phyloP scores from a whole-genome alignment of 164 flowering plant species.

The Aristolochia fimbriata region DNA sequence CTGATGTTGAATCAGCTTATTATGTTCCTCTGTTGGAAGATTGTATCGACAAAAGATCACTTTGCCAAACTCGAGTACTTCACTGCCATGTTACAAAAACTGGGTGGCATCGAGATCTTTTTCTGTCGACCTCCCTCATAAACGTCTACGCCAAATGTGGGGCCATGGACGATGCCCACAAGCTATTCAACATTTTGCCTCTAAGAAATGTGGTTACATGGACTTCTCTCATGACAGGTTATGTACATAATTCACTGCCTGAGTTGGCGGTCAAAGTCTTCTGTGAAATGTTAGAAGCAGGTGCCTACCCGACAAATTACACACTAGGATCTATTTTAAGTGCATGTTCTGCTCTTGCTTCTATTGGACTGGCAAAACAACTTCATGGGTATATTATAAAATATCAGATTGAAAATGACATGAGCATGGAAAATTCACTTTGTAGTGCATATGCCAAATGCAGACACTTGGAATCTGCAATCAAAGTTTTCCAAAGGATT shows the following conservation, averaged over 20 bases:
- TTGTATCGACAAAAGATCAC: conserved; percentile 38
- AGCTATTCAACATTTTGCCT: conserved; percentile 48
- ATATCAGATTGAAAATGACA: conserved; percentile 39
- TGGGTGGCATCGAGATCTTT: conserved; percentile 40
- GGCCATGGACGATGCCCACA: conserved; percentile 42
- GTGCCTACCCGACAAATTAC: conserved; percentile 55
- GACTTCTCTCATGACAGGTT: conserved; percentile 75
- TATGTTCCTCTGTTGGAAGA: conserved; percentile 58
- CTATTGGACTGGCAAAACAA: conserved; percentile 42
- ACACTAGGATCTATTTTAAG: conserved; percentile 51
- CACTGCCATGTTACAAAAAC: conserved; percentile 64
- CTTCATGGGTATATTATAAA: conserved; percentile 59
- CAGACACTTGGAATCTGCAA: conserved; percentile 38
- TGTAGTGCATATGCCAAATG: conserved; percentile 61
- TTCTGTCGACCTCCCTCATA: conserved; percentile 42
- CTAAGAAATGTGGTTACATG: conserved; percentile 49
- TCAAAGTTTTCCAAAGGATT: conserved; percentile 45
- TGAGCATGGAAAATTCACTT: conserved; percentile 58
- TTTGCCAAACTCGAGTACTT: conserved; percentile 29
- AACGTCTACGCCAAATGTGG: conserved; percentile 76
- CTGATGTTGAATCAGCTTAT: conserved; percentile 21
- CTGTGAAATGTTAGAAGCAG: conserved; percentile 49
- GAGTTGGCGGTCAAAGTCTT: conserved; percentile 39
- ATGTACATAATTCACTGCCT: conserved; percentile 50
- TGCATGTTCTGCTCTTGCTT: conserved; percentile 48